Percentiles rank a stretch among this genome's conserved stretches.
These are phyloP conservation scores for Fusarium decemcellulare DNA, from an alignment of 2,329 filamentous ascomycete species.

Conservation along the genomic window DNA sequence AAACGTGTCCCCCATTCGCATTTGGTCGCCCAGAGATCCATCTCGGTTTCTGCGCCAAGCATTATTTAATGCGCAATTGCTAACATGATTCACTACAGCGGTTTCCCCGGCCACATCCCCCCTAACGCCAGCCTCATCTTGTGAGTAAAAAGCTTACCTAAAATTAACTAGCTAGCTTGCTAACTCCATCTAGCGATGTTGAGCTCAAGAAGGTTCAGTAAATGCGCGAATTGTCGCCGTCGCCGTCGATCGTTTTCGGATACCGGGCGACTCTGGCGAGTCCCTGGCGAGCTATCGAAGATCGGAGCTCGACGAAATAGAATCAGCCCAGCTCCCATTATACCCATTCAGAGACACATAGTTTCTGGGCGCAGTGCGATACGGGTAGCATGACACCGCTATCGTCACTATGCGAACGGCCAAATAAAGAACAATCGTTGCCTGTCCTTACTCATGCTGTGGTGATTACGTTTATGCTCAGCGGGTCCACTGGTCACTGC, in stretches of 20 bases:
- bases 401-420: constrained; percentile 10
- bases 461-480: constrained; percentile 1
- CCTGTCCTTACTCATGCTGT: not conserved
- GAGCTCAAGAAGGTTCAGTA: constrained; percentile 75
- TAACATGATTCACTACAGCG: constrained; percentile 63
- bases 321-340: constrained; percentile 19
- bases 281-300: constrained; percentile 2
- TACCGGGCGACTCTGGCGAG: constrained; percentile 13
- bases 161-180: not conserved
- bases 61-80: not conserved
- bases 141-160: constrained; percentile 69
- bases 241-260: constrained; percentile 20
- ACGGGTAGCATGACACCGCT: constrained; percentile 1
- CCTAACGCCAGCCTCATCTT: constrained; percentile 83
- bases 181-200: constrained; percentile 69
- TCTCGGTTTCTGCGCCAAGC: not conserved
- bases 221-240: constrained; percentile 13
- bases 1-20: not conserved
- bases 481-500: not conserved
- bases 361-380: not conserved
- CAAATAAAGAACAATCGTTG: constrained; percentile 24
- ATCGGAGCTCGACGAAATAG: constrained; percentile 4
- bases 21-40: not conserved
- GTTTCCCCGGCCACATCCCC: constrained; percentile 85
- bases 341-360: constrained; percentile 21